Conservation (phyloP, 495 filamentous ascomycete species). For the Penicillium maclennaniae region DNA sequence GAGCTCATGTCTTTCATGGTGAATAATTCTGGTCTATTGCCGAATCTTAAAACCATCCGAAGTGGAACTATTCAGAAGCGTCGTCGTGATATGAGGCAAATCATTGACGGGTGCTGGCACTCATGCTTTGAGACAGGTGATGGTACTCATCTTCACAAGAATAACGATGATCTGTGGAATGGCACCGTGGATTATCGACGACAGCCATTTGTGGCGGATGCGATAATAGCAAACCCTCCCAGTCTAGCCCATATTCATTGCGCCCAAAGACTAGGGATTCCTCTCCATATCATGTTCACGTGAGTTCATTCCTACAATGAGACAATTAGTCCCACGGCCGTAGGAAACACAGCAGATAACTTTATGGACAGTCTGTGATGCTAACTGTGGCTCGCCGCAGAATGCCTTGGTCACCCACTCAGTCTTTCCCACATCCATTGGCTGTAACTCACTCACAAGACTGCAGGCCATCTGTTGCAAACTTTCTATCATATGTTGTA, state of each 20-base stretch:
- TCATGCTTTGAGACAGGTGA: conserved; percentile 65
- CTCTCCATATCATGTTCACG: conserved; percentile 82
- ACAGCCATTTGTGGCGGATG: conserved; percentile 69
- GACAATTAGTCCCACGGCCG: no score
- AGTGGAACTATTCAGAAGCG: conserved; percentile 64
- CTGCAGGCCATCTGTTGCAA: no score
- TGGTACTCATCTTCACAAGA: conserved; percentile 33
- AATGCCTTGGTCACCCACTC: conserved; percentile 59
- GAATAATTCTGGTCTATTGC: conserved; percentile 77
- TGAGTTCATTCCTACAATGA: no score
- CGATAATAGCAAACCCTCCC: conserved; percentile 81
- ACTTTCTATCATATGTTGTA: no score
- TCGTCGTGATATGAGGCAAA: conserved; percentile 63
- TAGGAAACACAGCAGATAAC: no score
- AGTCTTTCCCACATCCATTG: conserved; percentile 15
- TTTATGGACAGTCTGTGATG: no score
- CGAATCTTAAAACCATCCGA: conserved; percentile 60
- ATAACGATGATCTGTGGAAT: conserved; percentile 1
- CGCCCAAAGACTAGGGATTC: conserved; percentile 75
- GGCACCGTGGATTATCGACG: conserved; percentile 1
- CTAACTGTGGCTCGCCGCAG: no score
- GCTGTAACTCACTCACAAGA: no score
- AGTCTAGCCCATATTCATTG: conserved; percentile 79
- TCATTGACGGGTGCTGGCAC: conserved; percentile 75
- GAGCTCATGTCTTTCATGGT: conserved; percentile 87